Percentiles rank a stretch among this genome's conserved stretches.
Evolutionary conservation across 2,329 filamentous ascomycete genomes (phyloP).

Genomic region (Pyricularia pennisetigena): DNA sequence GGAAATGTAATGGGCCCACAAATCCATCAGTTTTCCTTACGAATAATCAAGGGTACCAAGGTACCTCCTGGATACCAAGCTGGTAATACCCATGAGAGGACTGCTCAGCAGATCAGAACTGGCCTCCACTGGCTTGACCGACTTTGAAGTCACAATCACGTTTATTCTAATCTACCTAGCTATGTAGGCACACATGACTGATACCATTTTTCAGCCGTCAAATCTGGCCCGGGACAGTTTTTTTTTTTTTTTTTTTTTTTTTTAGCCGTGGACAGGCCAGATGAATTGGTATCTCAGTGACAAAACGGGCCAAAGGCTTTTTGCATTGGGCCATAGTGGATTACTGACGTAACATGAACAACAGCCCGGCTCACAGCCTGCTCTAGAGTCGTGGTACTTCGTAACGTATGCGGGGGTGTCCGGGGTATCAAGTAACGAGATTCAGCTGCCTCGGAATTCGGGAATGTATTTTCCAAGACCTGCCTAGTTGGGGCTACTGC

Average conservation of each 20-base stretch:
- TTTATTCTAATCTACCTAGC: too few relatives aligned
- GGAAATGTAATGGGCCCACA: not conserved
- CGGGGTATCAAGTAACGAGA: not conserved
- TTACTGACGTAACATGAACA: too few relatives aligned
- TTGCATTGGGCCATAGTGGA: not conserved
- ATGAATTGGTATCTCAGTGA: not conserved
- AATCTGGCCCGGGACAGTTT: not conserved
- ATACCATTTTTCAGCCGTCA: not conserved
- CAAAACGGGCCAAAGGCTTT: not conserved
- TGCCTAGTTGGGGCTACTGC: not conserved
- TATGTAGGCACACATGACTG: not conserved
- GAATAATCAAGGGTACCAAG: too few relatives aligned
- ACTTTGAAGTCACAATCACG: not conserved
- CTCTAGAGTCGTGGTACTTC: too few relatives aligned
- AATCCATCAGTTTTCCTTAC: not conserved
- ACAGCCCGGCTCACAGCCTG: too few relatives aligned
- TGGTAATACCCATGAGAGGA: not conserved
- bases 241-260: not conserved
- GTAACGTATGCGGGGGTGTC: not conserved
- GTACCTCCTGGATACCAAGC: too few relatives aligned
- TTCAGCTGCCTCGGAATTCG: not conserved
- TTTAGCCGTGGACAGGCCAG: not conserved
- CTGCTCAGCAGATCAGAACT: not conserved
- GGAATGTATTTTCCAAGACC: not conserved
- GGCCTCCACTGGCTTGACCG: not conserved